These are phyloP conservation scores for Geotrichum aggregatum DNA, from an alignment of 1,139 yeast species.

Conservation along the genomic window DNA sequence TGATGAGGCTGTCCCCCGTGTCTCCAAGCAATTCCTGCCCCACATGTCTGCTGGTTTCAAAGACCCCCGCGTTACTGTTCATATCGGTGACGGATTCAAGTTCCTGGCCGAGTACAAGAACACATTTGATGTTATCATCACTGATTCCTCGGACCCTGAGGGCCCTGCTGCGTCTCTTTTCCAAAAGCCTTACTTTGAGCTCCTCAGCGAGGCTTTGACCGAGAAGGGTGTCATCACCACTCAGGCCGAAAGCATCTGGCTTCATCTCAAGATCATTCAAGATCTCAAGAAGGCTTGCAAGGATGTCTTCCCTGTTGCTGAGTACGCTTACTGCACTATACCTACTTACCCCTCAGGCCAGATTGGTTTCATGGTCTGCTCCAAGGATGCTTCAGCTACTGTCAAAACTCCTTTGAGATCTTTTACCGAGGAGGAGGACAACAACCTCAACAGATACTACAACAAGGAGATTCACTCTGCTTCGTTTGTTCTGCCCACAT, in stretches of 20 bases:
- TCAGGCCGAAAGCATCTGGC: constrained; percentile 92
- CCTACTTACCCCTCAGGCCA: constrained; percentile 98
- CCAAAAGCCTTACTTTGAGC: constrained; percentile 73
- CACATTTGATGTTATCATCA: constrained; percentile 80
- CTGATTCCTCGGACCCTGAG: constrained; percentile 96
- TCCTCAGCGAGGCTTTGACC: constrained; percentile 64
- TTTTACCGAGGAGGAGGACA: constrained; percentile 49
- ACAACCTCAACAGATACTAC: constrained; percentile 62
- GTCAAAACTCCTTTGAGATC: constrained; percentile 56
- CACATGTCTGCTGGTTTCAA: constrained; percentile 68
- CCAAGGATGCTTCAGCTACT: constrained; percentile 52
- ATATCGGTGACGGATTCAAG: constrained; percentile 86
- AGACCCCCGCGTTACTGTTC: constrained; percentile 68
- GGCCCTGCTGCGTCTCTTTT: constrained; percentile 96
- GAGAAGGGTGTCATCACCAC: constrained; percentile 78
- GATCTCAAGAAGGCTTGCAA: constrained; percentile 57
- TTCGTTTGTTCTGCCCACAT: constrained; percentile 80
- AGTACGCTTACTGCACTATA: constrained; percentile 80
- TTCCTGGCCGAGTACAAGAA: constrained; percentile 53
- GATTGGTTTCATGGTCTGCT: constrained; percentile 79
- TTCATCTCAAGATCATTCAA: constrained; percentile 64
- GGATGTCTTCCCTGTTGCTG: constrained; percentile 72
- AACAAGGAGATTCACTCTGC: constrained; percentile 67
- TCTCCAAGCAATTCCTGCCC: constrained; percentile 73
- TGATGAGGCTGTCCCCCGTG: constrained; percentile 77